Evolutionary conservation across 1,139 yeast genomes (phyloP).

Genomic region (Yamadazyma conglobata): DNA sequence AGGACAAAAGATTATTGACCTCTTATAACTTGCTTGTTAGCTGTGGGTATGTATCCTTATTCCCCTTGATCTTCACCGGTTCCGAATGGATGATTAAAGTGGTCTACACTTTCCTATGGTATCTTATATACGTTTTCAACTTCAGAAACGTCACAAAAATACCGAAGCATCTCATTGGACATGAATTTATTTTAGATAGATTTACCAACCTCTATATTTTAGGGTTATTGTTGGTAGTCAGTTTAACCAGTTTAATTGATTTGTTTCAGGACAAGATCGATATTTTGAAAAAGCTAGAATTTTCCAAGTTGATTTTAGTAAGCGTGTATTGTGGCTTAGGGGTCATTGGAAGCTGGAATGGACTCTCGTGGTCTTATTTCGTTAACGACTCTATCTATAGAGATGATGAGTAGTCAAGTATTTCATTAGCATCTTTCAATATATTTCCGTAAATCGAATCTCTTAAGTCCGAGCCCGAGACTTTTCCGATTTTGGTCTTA

Average conservation of each 20-base stretch:
- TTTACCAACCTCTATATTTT: slow-evolving; percentile 63
- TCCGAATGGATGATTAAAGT: slow-evolving; percentile 77
- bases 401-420: slow-evolving; percentile 5
- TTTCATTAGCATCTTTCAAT: too few relatives aligned
- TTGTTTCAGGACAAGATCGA: slow-evolving; percentile 51
- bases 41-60: slow-evolving; percentile 83
- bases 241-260: slow-evolving; percentile 52
- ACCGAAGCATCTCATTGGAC: slow-evolving; percentile 45
- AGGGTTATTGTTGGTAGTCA: slow-evolving; percentile 64
- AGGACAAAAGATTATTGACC: slow-evolving; percentile 67
- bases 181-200: slow-evolving; percentile 63
- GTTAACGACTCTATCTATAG: slow-evolving; percentile 50
- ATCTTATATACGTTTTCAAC: slow-evolving; percentile 69
- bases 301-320: slow-evolving; percentile 73
- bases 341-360: slow-evolving; percentile 82
- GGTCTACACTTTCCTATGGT: slow-evolving; percentile 82
- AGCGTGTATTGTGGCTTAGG: slow-evolving; percentile 89
- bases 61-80: slow-evolving; percentile 81
- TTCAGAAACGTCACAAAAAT: slow-evolving; percentile 63
- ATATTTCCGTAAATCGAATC: too few relatives aligned
- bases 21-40: slow-evolving; percentile 66
- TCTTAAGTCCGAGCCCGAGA: too few relatives aligned
- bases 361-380: slow-evolving; percentile 83
- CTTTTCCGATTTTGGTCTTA: too few relatives aligned
- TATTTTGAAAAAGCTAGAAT: slow-evolving; percentile 56